Conservation (phyloP, 1,284 basidiomycete species). For the Trichosporon ovoides region DNA sequence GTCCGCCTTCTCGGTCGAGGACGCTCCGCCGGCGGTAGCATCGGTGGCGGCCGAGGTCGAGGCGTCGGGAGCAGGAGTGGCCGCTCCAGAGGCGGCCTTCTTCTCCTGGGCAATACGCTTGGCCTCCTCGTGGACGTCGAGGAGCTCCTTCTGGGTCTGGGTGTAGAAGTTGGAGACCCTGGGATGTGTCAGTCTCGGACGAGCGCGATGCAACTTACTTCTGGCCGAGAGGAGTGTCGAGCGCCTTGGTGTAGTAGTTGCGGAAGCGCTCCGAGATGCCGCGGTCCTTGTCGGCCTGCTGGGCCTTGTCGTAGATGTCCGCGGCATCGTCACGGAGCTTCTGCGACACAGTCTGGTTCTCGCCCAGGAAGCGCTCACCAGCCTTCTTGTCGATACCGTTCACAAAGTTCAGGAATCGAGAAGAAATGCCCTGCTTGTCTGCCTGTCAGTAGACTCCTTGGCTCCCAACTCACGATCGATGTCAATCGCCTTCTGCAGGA, state of each 20-base stretch:
- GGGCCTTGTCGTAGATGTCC: constrained; percentile 61
- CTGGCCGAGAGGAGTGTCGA: constrained; percentile 69
- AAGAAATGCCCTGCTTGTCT: constrained; percentile 82
- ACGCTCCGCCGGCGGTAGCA: not conserved
- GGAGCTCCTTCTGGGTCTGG: constrained; percentile 65
- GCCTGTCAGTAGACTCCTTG: not conserved
- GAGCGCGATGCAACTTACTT: constrained; percentile 44
- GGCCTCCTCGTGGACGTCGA: constrained; percentile 56
- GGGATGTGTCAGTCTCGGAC: not conserved
- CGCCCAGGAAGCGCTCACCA: constrained; percentile 56
- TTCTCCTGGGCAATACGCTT: constrained; percentile 49
- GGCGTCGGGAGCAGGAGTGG: constrained; percentile 11
- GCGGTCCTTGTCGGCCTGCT: constrained; percentile 71
- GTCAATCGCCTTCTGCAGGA: constrained; percentile 79
- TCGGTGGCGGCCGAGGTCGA: not conserved
- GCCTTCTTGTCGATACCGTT: constrained; percentile 62
- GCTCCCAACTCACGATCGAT: constrained; percentile 62
- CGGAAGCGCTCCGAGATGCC: constrained; percentile 64
- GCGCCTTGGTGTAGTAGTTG: constrained; percentile 72
- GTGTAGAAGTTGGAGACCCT: constrained; percentile 55
- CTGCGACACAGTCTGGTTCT: constrained; percentile 60
- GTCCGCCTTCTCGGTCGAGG: constrained; percentile 10
- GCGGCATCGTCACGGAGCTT: constrained; percentile 58
- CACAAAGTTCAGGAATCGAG: constrained; percentile 73
- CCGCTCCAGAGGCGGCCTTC: not conserved